phyloP scores from a whole-genome alignment of 768 basidiomycete genomes.

The Harrya chromipes region DNA sequence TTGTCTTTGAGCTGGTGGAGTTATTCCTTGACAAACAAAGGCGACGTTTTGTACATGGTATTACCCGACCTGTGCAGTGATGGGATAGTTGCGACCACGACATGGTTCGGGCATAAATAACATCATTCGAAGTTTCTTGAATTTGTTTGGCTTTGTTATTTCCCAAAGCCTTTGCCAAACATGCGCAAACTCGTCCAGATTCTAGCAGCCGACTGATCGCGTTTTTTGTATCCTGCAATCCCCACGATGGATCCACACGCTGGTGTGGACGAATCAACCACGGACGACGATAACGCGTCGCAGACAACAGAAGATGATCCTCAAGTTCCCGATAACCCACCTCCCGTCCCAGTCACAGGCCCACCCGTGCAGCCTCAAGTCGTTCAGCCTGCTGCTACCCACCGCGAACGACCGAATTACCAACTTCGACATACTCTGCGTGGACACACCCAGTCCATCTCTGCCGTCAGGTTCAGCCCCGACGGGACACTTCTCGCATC shows the following conservation, averaged over 20 bases:
- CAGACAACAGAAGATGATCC: constrained; percentile 87
- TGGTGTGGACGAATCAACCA: constrained; percentile 42
- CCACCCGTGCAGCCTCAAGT: constrained; percentile 33
- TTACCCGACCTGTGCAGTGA: neutral
- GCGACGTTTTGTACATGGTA: neutral
- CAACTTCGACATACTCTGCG: constrained; percentile 60
- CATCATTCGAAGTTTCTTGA: no score
- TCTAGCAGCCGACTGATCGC: no score
- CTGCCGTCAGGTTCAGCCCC: constrained; percentile 88
- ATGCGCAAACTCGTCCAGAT: constrained; percentile 18
- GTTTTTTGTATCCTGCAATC: no score
- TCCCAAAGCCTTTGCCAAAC: constrained; percentile 24
- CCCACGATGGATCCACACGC: constrained; percentile 19
- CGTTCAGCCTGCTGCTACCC: constrained; percentile 37
- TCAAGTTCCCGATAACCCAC: constrained; percentile 62
- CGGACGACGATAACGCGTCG: constrained; percentile 64
- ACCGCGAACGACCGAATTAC: constrained; percentile 57
- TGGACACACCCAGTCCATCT: constrained; percentile 82
- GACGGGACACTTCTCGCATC: constrained; percentile 84
- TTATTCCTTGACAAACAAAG: constrained; percentile 3
- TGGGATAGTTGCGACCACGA: constrained; percentile 2
- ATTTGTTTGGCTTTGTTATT: constrained; percentile 24
- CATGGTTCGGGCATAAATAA: constrained; percentile 4
- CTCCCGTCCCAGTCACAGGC: constrained; percentile 37
- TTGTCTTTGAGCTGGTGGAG: constrained; percentile 11